Conservation (phyloP, 2,329 filamentous ascomycete species). For the Myotisia sp. region DNA sequence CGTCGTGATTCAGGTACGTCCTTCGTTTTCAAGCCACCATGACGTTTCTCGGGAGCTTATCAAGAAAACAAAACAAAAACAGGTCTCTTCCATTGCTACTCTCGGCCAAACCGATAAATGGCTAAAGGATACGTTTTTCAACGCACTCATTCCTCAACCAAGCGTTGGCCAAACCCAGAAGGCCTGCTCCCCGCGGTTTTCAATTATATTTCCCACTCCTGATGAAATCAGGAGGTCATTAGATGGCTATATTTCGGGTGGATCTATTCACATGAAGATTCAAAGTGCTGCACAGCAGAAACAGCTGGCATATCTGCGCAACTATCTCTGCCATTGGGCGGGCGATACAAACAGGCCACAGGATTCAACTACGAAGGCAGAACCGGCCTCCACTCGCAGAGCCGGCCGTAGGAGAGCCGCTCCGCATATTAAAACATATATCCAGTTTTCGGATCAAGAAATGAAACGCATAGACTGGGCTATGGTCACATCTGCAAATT, state of each 20-base stretch:
- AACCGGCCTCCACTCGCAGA: conserved; percentile 21
- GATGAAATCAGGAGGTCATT: conserved; percentile 63
- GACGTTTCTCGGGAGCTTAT: no score
- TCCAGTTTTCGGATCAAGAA: conserved; percentile 41
- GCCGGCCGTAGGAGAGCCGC: conserved; percentile 55
- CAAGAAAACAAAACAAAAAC: conserved; percentile 35
- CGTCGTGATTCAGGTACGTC: conserved; percentile 24
- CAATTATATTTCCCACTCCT: conserved; percentile 66
- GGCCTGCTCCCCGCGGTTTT: conserved; percentile 39
- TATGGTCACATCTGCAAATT: conserved; percentile 75
- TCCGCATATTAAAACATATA: conserved; percentile 82
- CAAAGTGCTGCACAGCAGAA: conserved; percentile 55
- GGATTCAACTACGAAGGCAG: background rate
- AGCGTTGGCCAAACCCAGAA: conserved; percentile 8
- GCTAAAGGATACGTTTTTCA: conserved; percentile 53
- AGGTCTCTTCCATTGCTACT: conserved; percentile 73
- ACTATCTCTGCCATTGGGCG: conserved; percentile 62
- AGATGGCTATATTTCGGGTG: conserved; percentile 63
- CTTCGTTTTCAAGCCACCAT: background rate
- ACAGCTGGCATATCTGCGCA: conserved; percentile 58
- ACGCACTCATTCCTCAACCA: conserved; percentile 21
- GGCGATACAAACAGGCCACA: conserved; percentile 35
- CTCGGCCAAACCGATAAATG: conserved; percentile 57
- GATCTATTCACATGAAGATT: conserved; percentile 68
- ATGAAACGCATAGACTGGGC: conserved; percentile 60